Evolutionary conservation across 169 alveolate species (phyloP).

Genomic region (Cryptosporidium felis): DNA sequence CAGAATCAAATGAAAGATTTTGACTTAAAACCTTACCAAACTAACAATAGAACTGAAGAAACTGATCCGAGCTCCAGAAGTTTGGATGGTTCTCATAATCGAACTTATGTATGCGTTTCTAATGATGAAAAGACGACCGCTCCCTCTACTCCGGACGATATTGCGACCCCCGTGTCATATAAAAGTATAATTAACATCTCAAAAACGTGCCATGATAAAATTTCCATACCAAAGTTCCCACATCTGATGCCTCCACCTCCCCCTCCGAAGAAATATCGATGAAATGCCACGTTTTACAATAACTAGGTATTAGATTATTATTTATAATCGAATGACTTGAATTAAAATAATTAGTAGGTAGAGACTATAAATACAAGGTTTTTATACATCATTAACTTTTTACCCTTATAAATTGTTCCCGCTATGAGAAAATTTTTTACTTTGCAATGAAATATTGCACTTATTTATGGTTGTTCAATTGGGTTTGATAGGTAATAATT

Average conservation of each 20-base stretch:
- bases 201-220: neutral
- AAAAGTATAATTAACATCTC: neutral
- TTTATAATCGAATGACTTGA: neutral
- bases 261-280: neutral
- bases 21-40: too few species aligned
- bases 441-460: neutral
- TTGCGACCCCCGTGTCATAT: neutral
- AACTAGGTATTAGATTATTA: neutral
- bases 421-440: neutral
- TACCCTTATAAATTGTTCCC: too few species aligned
- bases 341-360: neutral
- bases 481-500: neutral
- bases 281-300: neutral
- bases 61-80: neutral
- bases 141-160: slow-evolving; percentile 61
- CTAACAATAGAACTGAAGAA: too few species aligned
- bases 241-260: slow-evolving; percentile 43
- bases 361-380: neutral
- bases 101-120: neutral
- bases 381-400: too few species aligned
- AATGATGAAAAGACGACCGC: slow-evolving; percentile 67
- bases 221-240: slow-evolving; percentile 21
- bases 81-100: neutral
- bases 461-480: neutral
- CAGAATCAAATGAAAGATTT: too few species aligned